Evolutionary conservation across 305 asterid species (phyloP), one percentile per base, ranked within the genome.

Genomic region (Plantago lanceolata): DNA sequence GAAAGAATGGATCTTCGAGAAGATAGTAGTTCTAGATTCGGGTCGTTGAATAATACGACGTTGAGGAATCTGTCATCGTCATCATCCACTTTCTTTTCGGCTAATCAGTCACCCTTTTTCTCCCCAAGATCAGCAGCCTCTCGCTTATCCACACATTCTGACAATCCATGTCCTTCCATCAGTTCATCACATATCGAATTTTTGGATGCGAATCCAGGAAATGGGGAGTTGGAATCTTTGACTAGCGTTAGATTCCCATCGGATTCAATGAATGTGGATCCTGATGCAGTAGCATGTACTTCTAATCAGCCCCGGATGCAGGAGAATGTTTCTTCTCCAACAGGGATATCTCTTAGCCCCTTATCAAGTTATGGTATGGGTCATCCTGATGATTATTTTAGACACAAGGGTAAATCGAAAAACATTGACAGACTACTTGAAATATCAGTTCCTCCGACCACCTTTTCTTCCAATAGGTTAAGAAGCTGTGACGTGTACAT

Each of bases 401-500:
- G 74, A 65, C 76, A 75, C 8, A 76, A 72, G 72, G 77, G 77
- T 52, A 85, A 77, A 75, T 71, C 77, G 58, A 84, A 81, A 67
- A 82, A 71, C 62, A 67, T 74, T 9, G 87, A 71, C 24, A 81
- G 72, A 60, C 61, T 73, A 47, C 79, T 78, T 61, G 95, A 84
- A 67, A 73, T 76, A 69, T 68, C 81, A 19, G 71, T 84, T 55
- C 84, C 78, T 58, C 84, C 83, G 21, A 67, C 83, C 63, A 83
- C 95, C 52, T 82, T 84, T 63, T 82, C 87, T 12, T 72, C 90
- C 12, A 84, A 80, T 72, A 76, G 96, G 69, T 64, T 88, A 73
- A 83, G 95, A 72, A 85, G 88, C 78, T 93, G 97, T 64, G 99
- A 93, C n/a, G 92, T 93, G 73, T 93, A 87, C 72, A 80, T 93